Evolutionary conservation across 768 basidiomycete species (phyloP), one percentile per base, ranked within the genome.

Genomic region (Collybia mongolica): DNA sequence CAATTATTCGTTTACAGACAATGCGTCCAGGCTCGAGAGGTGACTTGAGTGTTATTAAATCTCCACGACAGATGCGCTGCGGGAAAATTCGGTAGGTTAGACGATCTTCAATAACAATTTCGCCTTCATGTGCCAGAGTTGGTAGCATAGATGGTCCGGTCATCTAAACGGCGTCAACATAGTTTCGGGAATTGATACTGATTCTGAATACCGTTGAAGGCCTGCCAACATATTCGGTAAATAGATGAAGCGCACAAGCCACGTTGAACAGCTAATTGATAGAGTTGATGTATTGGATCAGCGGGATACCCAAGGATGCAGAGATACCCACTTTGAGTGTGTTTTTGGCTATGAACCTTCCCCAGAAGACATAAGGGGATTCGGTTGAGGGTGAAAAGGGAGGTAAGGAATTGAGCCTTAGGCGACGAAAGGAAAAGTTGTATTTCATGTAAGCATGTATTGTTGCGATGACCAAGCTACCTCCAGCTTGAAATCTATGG

Each of bases 1-100:
- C 96, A 29, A 96, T 77, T 9, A 98, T 72, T 37, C 96, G 83
- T 72, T 98, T 98, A 71, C 92, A 95, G 29, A 96, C 79, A 23
- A 83, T 70, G 41, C 79, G 79, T 3, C 68, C 67, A 2, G 88
- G 88, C 48, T 83, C 76, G 41, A 83, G 62, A 9, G 93, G 92
- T 1, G 90, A 91, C 46, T 73, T 76, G 24, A 87, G 71, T 12
- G 84, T 81, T 51, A 95, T 67, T 39, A 98, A 70, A 59, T 94
- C 91, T 42, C 94, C 94, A 46, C 93, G 81, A 46, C 69, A 59
- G 43, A 93, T 66, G 14, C 64, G 67, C 23, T 69, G 59, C 5
- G 81, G 80, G 46, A 75, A 69, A 44, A 84, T 70, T 38, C 76
- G 71, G 48, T 74, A 68, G 2, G 84, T 78, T 36, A 86, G 48